Conservation (phyloP, 1,284 basidiomycete species). For the Trichosporon sp. region DNA sequence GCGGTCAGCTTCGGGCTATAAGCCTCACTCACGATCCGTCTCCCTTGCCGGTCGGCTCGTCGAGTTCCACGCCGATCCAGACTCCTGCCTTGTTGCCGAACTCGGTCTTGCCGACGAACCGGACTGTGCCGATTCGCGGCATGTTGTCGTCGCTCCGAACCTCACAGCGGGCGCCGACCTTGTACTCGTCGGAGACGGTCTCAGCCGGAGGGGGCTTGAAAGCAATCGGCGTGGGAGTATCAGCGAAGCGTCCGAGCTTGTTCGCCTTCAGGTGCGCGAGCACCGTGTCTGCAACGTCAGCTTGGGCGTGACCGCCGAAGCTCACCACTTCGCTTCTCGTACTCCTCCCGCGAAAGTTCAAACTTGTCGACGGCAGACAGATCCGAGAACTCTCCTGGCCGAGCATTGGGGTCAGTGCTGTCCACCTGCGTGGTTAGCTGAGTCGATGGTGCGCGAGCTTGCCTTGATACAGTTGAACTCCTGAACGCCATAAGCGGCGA, state of each 20-base stretch:
- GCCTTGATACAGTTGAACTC: constrained; percentile 61
- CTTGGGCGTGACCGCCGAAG: not conserved
- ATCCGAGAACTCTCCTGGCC: constrained; percentile 63
- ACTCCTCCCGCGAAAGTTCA: constrained; percentile 77
- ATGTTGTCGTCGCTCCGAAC: constrained; percentile 61
- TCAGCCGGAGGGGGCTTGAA: constrained; percentile 30
- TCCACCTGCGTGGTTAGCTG: constrained; percentile 56
- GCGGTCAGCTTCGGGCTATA: not conserved
- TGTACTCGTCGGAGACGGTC: constrained; percentile 31
- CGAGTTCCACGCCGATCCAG: constrained; percentile 94
- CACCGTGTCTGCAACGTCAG: constrained; percentile 66
- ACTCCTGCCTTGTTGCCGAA: constrained; percentile 59
- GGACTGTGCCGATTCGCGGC: constrained; percentile 73
- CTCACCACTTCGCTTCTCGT: constrained; percentile 70
- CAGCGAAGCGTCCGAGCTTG: constrained; percentile 84
- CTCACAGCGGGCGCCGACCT: constrained; percentile 69
- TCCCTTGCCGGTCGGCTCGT: constrained; percentile 94
- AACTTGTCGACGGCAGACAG: constrained; percentile 86
- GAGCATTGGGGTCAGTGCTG: constrained; percentile 66
- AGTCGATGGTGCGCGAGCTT: constrained; percentile 17
- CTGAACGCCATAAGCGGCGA: constrained; percentile 68
- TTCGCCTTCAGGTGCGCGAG: constrained; percentile 82
- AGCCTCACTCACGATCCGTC: constrained; percentile 73
- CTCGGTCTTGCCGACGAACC: constrained; percentile 74
- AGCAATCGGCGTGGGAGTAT: constrained; percentile 29